These are phyloP conservation scores for Cercis canadensis DNA, from an alignment of 306 rosid genomes.

Conservation along the genomic window DNA sequence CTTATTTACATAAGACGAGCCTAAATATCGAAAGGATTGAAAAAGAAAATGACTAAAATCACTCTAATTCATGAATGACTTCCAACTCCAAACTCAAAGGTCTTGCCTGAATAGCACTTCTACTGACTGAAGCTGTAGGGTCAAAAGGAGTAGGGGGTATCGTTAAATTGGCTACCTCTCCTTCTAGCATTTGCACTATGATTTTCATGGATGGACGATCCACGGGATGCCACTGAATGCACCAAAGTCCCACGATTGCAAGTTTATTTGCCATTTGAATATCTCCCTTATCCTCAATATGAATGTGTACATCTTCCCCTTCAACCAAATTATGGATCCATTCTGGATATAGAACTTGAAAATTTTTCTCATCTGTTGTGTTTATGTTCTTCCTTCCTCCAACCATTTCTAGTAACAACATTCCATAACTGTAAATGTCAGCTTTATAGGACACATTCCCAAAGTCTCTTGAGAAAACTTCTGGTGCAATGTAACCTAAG, in stretches of 20 bases:
- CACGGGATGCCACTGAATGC: constrained; percentile 38
- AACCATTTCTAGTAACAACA: constrained; percentile 37
- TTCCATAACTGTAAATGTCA: constrained; percentile 34
- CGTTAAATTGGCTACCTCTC: background rate
- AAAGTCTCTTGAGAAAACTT: constrained; percentile 43
- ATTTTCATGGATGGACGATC: constrained; percentile 35
- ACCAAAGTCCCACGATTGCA: constrained; percentile 40
- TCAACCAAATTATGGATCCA: constrained; percentile 34
- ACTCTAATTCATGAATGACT: constrained; percentile 5
- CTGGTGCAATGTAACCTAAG: constrained; percentile 34
- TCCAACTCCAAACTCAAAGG: background rate
- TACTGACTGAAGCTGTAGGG: background rate
- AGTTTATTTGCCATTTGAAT: constrained; percentile 19
- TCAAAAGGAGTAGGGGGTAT: constrained; percentile 36
- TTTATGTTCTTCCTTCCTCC: constrained; percentile 29
- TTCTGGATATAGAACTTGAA: constrained; percentile 18
- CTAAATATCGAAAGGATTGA: too few species aligned
- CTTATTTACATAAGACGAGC: too few species aligned
- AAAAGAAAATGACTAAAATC: too few species aligned
- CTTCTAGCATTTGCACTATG: constrained; percentile 33
- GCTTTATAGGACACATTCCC: constrained; percentile 18
- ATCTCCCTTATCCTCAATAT: constrained; percentile 2
- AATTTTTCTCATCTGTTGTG: background rate
- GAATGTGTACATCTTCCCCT: background rate
- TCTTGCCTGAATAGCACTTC: background rate